Evolutionary conservation across 108 stramenopile genomes (phyloP).

Genomic region (Schizochytrium sp.): DNA sequence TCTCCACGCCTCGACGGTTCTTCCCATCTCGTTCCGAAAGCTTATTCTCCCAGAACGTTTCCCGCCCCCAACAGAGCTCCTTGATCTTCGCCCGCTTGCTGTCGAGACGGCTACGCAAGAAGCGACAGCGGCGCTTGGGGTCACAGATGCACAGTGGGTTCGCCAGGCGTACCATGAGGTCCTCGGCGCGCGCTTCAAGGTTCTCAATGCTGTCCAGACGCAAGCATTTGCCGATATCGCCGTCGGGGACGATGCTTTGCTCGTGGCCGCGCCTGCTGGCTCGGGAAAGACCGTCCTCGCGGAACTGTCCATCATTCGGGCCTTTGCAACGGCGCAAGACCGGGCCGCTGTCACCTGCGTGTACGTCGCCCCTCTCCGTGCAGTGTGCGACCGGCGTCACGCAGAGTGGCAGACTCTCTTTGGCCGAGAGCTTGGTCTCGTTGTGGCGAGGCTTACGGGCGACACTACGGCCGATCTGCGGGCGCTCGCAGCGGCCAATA

Average conservation of each 20-base stretch:
- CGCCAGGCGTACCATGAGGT: neutral
- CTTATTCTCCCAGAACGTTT: slow-evolving; percentile 92
- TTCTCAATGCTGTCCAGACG: slow-evolving; percentile 97
- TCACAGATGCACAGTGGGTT: neutral
- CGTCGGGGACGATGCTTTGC: slow-evolving; percentile 74
- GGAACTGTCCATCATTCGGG: slow-evolving; percentile 87
- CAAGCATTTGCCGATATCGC: slow-evolving; percentile 88
- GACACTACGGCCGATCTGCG: slow-evolving; percentile 78
- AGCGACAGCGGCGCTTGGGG: slow-evolving; percentile 36
- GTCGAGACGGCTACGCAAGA: slow-evolving; percentile 67
- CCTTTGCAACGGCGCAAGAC: slow-evolving; percentile 50
- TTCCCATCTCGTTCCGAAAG: slow-evolving; percentile 86
- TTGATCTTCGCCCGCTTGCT: slow-evolving; percentile 88
- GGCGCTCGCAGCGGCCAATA: slow-evolving; percentile 55
- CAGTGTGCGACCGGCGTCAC: slow-evolving; percentile 27
- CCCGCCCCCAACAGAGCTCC: slow-evolving; percentile 84
- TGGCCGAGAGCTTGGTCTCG: slow-evolving; percentile 58
- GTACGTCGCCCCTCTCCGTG: slow-evolving; percentile 68
- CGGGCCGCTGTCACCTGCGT: slow-evolving; percentile 67
- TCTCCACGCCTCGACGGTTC: slow-evolving; percentile 78
- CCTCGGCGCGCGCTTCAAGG: slow-evolving; percentile 44
- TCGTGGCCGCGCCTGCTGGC: slow-evolving; percentile 90
- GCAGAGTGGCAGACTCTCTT: slow-evolving; percentile 74
- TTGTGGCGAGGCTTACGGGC: slow-evolving; percentile 71
- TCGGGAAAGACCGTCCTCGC: slow-evolving; percentile 79